phyloP scores from a whole-genome alignment of 257 asterid species.

The Cinchona pubescens region DNA sequence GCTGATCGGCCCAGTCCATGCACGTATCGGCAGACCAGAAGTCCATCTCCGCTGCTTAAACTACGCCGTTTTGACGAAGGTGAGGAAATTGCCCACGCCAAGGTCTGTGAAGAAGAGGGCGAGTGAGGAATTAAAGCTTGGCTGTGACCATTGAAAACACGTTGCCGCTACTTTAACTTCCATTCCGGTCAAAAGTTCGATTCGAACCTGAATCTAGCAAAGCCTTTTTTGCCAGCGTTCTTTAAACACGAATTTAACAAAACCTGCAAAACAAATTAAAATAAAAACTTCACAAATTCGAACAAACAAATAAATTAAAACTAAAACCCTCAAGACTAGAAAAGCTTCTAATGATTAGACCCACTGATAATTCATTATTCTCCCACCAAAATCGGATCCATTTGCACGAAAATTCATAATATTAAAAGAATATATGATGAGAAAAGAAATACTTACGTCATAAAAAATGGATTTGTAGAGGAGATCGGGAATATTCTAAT shows the following conservation, averaged over 20 bases:
- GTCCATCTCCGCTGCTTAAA: slow-evolving; percentile 38
- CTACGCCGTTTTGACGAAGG: slow-evolving; percentile 52
- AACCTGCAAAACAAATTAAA: slow-evolving; percentile 42
- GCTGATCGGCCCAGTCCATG: slow-evolving; percentile 30
- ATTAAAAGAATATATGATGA: no score
- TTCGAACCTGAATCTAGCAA: no score
- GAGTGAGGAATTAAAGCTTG: slow-evolving; percentile 61
- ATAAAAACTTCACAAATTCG: slow-evolving; percentile 21
- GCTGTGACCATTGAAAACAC: slow-evolving; percentile 65
- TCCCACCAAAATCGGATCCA: slow-evolving; percentile 55
- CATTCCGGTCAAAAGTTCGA: no score
- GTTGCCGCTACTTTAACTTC: slow-evolving; percentile 60
- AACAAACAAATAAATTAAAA: slow-evolving; percentile 2
- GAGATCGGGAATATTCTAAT: slow-evolving; percentile 11
- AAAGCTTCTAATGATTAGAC: slow-evolving; percentile 31
- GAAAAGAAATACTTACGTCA: slow-evolving; percentile 8
- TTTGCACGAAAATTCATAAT: slow-evolving; percentile 9
- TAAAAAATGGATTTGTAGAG: background rate
- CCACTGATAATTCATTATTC: slow-evolving; percentile 7
- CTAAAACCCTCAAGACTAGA: background rate
- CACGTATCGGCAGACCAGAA: slow-evolving; percentile 41
- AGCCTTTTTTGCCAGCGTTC: no score
- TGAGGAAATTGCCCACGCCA: slow-evolving; percentile 59
- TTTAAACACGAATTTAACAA: no score
- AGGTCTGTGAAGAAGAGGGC: slow-evolving; percentile 68